Conservation (phyloP, 208 protist genomes). For the Crithidia expoeki region DNA sequence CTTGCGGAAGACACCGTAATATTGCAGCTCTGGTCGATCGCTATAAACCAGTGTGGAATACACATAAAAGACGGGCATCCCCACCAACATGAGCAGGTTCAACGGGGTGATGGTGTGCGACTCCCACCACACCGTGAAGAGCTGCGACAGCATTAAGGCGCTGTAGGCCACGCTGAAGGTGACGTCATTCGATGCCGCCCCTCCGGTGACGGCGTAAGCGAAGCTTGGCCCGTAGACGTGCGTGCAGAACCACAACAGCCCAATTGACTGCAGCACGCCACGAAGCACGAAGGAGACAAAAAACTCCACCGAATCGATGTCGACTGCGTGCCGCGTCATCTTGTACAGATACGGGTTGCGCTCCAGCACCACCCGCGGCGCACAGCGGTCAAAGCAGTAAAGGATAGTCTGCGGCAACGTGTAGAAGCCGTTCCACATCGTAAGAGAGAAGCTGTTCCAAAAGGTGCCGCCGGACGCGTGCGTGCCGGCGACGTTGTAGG, state of each 20-base stretch:
- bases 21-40: constrained; percentile 43
- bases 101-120: constrained; percentile 82
- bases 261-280: constrained; percentile 76
- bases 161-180: constrained; percentile 88
- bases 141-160: constrained; percentile 84
- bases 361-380: constrained; percentile 79
- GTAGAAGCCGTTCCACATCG: constrained; percentile 92
- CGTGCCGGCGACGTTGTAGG: constrained; percentile 76
- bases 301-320: constrained; percentile 77
- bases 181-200: constrained; percentile 63
- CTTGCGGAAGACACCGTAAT: constrained; percentile 65
- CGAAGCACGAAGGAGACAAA: constrained; percentile 67
- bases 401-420: constrained; percentile 90
- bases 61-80: constrained; percentile 75
- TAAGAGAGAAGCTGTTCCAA: constrained; percentile 92
- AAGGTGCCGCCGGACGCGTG: constrained; percentile 84
- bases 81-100: constrained; percentile 67
- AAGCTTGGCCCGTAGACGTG: constrained; percentile 46
- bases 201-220: constrained; percentile 39
- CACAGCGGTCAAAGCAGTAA: constrained; percentile 89
- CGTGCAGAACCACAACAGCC: constrained; percentile 61
- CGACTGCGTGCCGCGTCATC: constrained; percentile 46
- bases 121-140: constrained; percentile 83
- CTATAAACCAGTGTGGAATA: constrained; percentile 54
- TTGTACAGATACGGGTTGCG: constrained; percentile 79